Evolutionary conservation across 2,329 filamentous ascomycete genomes (phyloP).

Genomic region (Trichoderma simmonsii): DNA sequence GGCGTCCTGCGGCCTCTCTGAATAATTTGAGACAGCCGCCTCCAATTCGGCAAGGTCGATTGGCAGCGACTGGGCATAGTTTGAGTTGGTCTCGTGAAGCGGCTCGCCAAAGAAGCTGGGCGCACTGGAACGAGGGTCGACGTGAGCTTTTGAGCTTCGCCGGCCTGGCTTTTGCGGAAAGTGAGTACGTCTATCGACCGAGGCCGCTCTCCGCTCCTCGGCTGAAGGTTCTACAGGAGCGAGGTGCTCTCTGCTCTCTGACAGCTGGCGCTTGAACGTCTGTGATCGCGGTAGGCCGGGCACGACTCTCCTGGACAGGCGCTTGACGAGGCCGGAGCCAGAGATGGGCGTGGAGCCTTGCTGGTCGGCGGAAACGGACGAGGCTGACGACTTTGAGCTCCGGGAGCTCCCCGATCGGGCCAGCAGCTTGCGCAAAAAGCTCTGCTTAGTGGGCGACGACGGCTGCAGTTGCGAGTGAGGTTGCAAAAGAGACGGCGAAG

Average conservation of each 20-base stretch:
- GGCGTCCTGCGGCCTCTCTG: not conserved
- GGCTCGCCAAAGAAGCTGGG: conserved; percentile 41
- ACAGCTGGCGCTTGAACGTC: conserved; percentile 80
- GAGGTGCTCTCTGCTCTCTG: conserved; percentile 72
- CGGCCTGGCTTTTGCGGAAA: conserved; percentile 28
- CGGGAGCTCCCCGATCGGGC: conserved; percentile 20
- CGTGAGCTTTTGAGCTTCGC: conserved; percentile 24
- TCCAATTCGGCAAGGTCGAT: conserved; percentile 21
- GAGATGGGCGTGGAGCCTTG: not conserved
- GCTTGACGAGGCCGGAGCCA: conserved; percentile 36
- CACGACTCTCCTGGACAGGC: conserved; percentile 61
- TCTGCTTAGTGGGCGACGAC: conserved; percentile 23
- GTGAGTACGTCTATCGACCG: conserved; percentile 54
- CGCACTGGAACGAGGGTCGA: conserved; percentile 46
- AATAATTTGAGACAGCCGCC: not conserved
- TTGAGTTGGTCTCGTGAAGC: conserved; percentile 22
- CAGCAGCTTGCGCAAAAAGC: conserved; percentile 32
- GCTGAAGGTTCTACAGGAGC: conserved; percentile 61
- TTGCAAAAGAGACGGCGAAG: conserved; percentile 25
- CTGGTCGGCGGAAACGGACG: conserved; percentile 7
- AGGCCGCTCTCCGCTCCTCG: conserved; percentile 69
- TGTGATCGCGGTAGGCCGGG: conserved; percentile 72
- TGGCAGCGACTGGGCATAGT: conserved; percentile 23
- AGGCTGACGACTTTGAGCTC: conserved; percentile 6
- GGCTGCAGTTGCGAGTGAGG: conserved; percentile 18